phyloP scores from a whole-genome alignment of 2,329 filamentous ascomycete species.

The Fusarium sp. region DNA sequence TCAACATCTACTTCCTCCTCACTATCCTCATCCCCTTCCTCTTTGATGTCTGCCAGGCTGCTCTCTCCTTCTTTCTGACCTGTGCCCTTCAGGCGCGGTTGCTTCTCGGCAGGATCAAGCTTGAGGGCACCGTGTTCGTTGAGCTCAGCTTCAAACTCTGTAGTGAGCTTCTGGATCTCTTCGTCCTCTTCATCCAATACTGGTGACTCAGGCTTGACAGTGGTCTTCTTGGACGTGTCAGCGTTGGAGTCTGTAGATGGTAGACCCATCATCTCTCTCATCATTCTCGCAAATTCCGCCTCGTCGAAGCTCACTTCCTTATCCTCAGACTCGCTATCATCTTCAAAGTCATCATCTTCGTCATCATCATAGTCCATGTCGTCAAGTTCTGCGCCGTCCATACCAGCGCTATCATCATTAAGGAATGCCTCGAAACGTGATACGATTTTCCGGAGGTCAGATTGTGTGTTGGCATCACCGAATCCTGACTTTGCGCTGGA shows the following conservation, averaged over 20 bases:
- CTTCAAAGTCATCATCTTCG: constrained; percentile 62
- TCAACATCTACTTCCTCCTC: constrained; percentile 79
- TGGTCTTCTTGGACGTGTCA: constrained; percentile 4
- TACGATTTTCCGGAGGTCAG: constrained; percentile 89
- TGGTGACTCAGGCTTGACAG: neutral
- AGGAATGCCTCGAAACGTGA: constrained; percentile 93
- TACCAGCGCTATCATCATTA: constrained; percentile 83
- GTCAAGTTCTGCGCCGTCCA: constrained; percentile 79
- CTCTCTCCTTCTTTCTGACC: constrained; percentile 33
- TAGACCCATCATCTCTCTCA: constrained; percentile 90
- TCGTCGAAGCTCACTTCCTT: constrained; percentile 86
- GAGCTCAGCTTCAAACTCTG: constrained; percentile 79
- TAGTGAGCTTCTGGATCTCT: constrained; percentile 73
- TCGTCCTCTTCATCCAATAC: constrained; percentile 64
- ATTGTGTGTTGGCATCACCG: constrained; percentile 75
- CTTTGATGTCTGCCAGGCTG: constrained; percentile 49
- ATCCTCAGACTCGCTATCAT: constrained; percentile 74
- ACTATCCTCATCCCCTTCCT: constrained; percentile 60
- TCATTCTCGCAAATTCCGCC: constrained; percentile 84
- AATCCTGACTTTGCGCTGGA: constrained; percentile 60
- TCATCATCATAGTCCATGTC: constrained; percentile 77
- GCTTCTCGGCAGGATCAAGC: constrained; percentile 56
- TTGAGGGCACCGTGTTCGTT: constrained; percentile 74
- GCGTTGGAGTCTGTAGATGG: constrained; percentile 46
- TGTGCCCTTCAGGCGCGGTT: constrained; percentile 48